Conservation (phyloP, 495 filamentous ascomycete genomes). For the Penicillium bovifimosum region DNA sequence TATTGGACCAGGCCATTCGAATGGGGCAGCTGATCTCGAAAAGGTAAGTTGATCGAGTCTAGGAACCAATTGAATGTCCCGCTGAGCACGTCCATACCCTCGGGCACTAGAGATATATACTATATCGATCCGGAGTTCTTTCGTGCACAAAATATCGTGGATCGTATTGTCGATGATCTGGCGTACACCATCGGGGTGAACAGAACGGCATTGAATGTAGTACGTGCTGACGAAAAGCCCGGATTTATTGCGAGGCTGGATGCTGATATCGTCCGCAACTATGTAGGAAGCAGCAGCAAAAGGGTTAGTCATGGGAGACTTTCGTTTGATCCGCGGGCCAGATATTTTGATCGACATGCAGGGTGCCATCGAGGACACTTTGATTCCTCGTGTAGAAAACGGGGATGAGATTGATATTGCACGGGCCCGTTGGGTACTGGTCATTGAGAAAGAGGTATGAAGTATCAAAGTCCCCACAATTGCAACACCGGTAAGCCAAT, state of each 20-base stretch:
- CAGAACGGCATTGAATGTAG: conserved; percentile 34
- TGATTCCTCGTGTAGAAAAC: conserved; percentile 58
- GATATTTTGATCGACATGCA: conserved; percentile 19
- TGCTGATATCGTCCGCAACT: background rate
- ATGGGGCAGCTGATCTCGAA: conserved; percentile 65
- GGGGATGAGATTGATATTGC: conserved; percentile 50
- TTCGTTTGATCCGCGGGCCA: conserved; percentile 33
- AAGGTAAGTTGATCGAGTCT: conserved; percentile 46
- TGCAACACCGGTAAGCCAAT: background rate
- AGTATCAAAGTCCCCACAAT: too few species aligned
- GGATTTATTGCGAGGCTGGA: background rate
- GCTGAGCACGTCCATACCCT: background rate
- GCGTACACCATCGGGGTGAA: conserved; percentile 60
- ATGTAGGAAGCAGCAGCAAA: conserved; percentile 58
- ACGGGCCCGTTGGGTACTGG: conserved; percentile 62
- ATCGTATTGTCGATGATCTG: conserved; percentile 76
- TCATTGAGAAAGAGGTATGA: conserved; percentile 87
- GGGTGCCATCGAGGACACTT: conserved; percentile 40
- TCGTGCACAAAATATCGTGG: conserved; percentile 65
- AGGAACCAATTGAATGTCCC: background rate
- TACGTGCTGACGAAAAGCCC: conserved; percentile 1
- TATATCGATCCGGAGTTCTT: conserved; percentile 83
- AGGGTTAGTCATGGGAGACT: conserved; percentile 58
- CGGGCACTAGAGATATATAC: conserved; percentile 78
- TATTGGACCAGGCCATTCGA: conserved; percentile 63